A percentile compares a stretch with the other conserved stretches of the same genome.
These are phyloP conservation scores for Elsinoe australis DNA, from an alignment of 2,329 filamentous ascomycete species.

Conservation along the genomic window DNA sequence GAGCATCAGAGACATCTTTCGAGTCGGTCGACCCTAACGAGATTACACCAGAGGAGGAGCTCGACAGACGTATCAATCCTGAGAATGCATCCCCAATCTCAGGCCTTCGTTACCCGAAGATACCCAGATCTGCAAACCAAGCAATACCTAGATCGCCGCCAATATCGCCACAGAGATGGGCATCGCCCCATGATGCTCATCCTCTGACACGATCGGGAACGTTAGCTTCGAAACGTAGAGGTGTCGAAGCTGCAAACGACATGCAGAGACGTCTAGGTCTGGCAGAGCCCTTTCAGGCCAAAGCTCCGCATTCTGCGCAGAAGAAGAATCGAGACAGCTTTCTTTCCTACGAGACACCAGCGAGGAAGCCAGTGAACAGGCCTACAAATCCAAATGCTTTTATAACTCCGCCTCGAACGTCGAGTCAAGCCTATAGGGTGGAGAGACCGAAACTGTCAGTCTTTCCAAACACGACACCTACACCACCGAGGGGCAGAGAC, in stretches of 20 bases:
- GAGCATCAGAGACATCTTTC: constrained; percentile 38
- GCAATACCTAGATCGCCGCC: constrained; percentile 34
- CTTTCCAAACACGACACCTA: constrained; percentile 11
- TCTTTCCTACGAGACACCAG: constrained; percentile 9
- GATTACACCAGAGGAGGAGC: constrained; percentile 40
- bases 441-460: constrained; percentile 17
- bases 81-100: constrained; percentile 40
- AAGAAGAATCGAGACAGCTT: constrained; percentile 18
- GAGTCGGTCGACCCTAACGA: constrained; percentile 41
- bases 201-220: constrained; percentile 20
- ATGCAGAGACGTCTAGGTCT: constrained; percentile 31
- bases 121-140: constrained; percentile 42
- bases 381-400: constrained; percentile 14
- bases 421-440: constrained; percentile 20
- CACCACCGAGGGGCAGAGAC: constrained; percentile 15
- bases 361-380: constrained; percentile 15
- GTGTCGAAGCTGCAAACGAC: constrained; percentile 29
- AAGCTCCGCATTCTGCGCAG: constrained; percentile 20
- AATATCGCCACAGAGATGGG: constrained; percentile 6
- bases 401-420: constrained; percentile 18
- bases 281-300: constrained; percentile 16
- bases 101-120: constrained; percentile 40
- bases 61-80: constrained; percentile 36
- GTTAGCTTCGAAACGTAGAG: constrained; percentile 33
- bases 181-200: constrained; percentile 10